phyloP scores from a whole-genome alignment of 352 stramenopile genomes.

The Peronospora tabacina region DNA sequence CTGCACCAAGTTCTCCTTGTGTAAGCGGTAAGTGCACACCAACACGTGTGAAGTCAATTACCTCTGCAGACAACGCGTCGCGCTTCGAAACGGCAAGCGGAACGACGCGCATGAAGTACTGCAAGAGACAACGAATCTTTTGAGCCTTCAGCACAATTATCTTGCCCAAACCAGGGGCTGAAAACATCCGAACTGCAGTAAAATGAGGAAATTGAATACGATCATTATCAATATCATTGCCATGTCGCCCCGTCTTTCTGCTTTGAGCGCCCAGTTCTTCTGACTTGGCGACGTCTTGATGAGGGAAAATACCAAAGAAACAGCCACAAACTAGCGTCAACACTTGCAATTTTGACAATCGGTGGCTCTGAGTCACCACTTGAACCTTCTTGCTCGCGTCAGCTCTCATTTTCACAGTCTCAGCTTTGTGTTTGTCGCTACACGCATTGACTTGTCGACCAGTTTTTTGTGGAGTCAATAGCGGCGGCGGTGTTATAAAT shows the following conservation, averaged over 20 bases:
- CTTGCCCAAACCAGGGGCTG: constrained; percentile 15
- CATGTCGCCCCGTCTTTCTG: constrained; percentile 8
- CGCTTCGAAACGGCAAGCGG: constrained; percentile 22
- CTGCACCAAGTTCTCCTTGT: not conserved
- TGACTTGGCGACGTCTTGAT: constrained; percentile 28
- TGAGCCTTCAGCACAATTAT: constrained; percentile 41
- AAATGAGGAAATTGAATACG: constrained; percentile 48
- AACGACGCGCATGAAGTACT: constrained; percentile 59
- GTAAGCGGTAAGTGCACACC: constrained; percentile 21
- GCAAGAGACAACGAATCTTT: constrained; percentile 61
- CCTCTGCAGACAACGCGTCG: constrained; percentile 19
- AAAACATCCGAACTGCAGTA: constrained; percentile 38
- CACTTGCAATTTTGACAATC: constrained; percentile 40
- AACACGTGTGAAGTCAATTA: constrained; percentile 57
- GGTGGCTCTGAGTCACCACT: constrained; percentile 20
- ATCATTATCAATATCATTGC: constrained; percentile 1
- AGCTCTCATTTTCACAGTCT: not conserved
- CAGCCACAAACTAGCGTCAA: constrained; percentile 43
- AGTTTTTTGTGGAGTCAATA: constrained; percentile 32
- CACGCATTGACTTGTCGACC: not conserved
- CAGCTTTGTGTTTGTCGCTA: not conserved
- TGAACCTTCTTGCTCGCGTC: constrained; percentile 1
- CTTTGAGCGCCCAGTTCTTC: constrained; percentile 7
- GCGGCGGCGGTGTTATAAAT: constrained; percentile 30
- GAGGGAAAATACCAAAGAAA: constrained; percentile 60